These are phyloP conservation scores for Talaromyces pinophilus DNA, from an alignment of 2,329 filamentous ascomycete species.

Conservation along the genomic window DNA sequence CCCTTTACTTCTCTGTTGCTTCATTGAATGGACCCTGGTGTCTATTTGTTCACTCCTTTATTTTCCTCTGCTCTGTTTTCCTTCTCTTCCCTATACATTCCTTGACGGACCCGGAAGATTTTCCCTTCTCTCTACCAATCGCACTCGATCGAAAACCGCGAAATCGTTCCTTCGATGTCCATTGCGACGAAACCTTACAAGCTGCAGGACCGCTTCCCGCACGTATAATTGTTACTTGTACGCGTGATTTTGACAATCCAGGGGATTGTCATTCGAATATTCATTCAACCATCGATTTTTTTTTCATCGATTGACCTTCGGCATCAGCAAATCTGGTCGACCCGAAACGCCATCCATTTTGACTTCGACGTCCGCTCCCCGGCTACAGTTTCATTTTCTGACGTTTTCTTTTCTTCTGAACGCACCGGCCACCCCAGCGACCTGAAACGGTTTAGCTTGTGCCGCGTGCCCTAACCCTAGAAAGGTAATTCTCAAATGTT, in stretches of 20 bases:
- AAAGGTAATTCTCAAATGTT: constrained; percentile 16
- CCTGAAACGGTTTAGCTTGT: constrained; percentile 19
- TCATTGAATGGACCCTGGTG: constrained; percentile 12
- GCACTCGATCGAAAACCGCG: neutral
- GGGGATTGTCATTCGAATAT: neutral
- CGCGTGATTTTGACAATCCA: constrained; percentile 3
- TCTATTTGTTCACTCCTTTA: constrained; percentile 18
- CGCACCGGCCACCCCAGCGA: constrained; percentile 11
- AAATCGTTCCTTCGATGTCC: neutral
- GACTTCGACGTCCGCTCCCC: neutral
- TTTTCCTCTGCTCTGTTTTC: constrained; percentile 24
- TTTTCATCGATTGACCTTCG: neutral
- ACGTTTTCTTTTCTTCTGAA: neutral
- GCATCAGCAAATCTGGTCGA: neutral
- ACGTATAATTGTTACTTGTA: neutral
- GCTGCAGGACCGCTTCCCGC: constrained; percentile 6
- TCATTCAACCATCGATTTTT: neutral
- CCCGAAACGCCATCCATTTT: neutral
- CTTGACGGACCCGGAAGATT: constrained; percentile 16
- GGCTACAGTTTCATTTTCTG: constrained; percentile 8
- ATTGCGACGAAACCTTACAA: neutral
- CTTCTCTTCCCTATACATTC: constrained; percentile 18
- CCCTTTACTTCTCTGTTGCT: constrained; percentile 21
- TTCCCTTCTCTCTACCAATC: constrained; percentile 3
- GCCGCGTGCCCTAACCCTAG: neutral